Evolutionary conservation across 2,329 filamentous ascomycete species (phyloP).

Genomic region (Fusarium keratoplasticum): DNA sequence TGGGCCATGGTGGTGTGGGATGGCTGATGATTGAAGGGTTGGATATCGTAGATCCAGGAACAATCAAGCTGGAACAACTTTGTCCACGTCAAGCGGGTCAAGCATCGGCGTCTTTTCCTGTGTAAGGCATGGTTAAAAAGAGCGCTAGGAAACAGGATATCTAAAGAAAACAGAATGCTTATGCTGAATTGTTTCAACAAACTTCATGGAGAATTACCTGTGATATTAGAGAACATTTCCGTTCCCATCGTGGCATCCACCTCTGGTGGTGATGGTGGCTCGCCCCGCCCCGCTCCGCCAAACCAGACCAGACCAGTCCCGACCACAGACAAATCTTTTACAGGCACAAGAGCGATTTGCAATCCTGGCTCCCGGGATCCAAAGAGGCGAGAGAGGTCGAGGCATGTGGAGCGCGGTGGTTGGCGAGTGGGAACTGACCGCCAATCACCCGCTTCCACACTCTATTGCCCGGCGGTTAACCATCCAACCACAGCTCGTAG

Average conservation of each 20-base stretch:
- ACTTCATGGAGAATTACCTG: background rate
- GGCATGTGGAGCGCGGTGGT: slow-evolving; percentile 33
- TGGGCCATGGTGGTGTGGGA: slow-evolving; percentile 7
- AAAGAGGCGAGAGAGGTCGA: slow-evolving; percentile 21
- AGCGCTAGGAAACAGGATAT: too few relatives aligned
- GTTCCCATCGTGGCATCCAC: background rate
- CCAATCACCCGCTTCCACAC: slow-evolving; percentile 39
- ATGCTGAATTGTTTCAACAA: too few relatives aligned
- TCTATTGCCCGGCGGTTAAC: slow-evolving; percentile 53
- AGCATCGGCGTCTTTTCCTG: background rate
- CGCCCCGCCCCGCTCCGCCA: slow-evolving; percentile 31
- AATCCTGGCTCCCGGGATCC: slow-evolving; percentile 21
- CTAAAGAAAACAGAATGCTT: too few relatives aligned
- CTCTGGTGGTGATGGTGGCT: slow-evolving; percentile 22
- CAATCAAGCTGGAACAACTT: slow-evolving; percentile 16
- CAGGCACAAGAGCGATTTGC: slow-evolving; percentile 13
- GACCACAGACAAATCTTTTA: slow-evolving; percentile 19
- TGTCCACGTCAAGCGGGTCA: background rate
- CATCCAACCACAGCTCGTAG: slow-evolving; percentile 55
- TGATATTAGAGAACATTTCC: background rate
- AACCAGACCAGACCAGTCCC: background rate
- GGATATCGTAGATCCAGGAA: slow-evolving; percentile 29
- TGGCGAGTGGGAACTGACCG: slow-evolving; percentile 21
- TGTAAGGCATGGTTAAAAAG: background rate
- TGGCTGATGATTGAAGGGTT: slow-evolving; percentile 17